Evolutionary conservation across 495 filamentous ascomycete genomes (phyloP), one percentile per base, ranked within the genome.

Genomic region (Talaromyces proteolyticus): DNA sequence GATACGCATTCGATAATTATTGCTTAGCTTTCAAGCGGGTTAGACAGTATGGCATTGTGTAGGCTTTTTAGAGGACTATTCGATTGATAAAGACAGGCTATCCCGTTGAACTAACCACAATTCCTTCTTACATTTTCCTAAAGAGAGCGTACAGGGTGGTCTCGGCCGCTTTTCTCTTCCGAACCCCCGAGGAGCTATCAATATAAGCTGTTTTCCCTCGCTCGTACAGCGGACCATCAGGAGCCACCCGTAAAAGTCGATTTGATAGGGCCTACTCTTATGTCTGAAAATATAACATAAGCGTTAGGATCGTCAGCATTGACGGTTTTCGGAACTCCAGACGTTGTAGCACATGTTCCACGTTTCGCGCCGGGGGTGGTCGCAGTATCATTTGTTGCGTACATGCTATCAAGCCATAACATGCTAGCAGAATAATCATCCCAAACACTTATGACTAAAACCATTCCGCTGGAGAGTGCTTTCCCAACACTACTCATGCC

Each of bases 371-470:
- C 88, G 25, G 85, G 84, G 11, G 57, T 59, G 51, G 73, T n/a
- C n/a, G n/a, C 66, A n/a, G 73, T 72, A 2, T 65, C 73, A 58
- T 74, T 73, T 38, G 74, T 66, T 3, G 88, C 88, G 73, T 83
- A 89, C 66, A 70, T 78, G 62, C 81, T 82, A 73, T 91, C 88
- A 58, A 93, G 82, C 88, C 88, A 91, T 55, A 86, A 76, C 88
- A 91, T 91, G 72, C 87, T 78, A 68, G 76, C 69, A 18, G 75
- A 68, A 67, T 90, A 79, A 70, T 90, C 87, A 60, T 88, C 85
- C 87, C 87, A 90, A 60, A 90, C 61, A 57, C 78, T 83, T 78
- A 91, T 77, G 63, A 86, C 84, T n/a, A 90, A 76, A 42, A 87
- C 87, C 82, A 88, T 85, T 51, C 77, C 79, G 19, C 70, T 41